phyloP scores from a whole-genome alignment of 2,329 filamentous ascomycete genomes.

The Nothophaeocryptopus gaeumannii region DNA sequence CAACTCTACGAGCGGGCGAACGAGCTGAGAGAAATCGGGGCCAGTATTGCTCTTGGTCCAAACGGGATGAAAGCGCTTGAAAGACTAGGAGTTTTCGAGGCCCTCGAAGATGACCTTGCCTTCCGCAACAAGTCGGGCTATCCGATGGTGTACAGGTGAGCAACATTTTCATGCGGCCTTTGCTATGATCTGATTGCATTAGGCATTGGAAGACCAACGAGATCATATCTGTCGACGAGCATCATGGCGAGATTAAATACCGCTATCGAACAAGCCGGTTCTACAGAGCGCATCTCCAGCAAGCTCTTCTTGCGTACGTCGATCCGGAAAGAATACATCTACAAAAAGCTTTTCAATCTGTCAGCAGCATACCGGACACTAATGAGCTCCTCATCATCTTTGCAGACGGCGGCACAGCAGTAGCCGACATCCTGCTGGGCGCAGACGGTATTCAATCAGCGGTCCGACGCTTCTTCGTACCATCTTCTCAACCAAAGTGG shows the following conservation, averaged over 20 bases:
- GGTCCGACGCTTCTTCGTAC: constrained; percentile 29
- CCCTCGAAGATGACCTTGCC: constrained; percentile 34
- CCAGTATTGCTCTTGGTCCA: constrained; percentile 40
- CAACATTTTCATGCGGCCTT: background rate
- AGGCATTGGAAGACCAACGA: constrained; percentile 41
- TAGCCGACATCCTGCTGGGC: constrained; percentile 36
- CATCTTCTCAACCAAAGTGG: constrained; percentile 35
- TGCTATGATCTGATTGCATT: background rate
- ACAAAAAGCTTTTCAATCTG: constrained; percentile 28
- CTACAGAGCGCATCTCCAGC: constrained; percentile 38
- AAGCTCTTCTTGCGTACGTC: constrained; percentile 34
- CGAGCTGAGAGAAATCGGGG: constrained; percentile 39
- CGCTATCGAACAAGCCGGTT: constrained; percentile 38
- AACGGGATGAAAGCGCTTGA: constrained; percentile 41
- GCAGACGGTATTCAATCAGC: constrained; percentile 41
- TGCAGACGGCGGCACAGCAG: constrained; percentile 30
- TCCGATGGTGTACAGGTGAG: constrained; percentile 39
- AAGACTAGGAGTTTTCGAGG: constrained; percentile 35
- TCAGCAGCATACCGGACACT: constrained; percentile 4
- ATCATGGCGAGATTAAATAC: constrained; percentile 32
- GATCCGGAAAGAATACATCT: constrained; percentile 34
- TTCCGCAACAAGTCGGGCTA: constrained; percentile 33
- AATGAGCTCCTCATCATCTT: constrained; percentile 31
- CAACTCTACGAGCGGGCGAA: constrained; percentile 38
- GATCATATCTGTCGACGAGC: constrained; percentile 34